Percentiles rank a stretch among this genome's conserved stretches.
Conservation (phyloP, 225 moss, liverwort and hornwort genomes). For the Pseudoscleropodium purum region DNA sequence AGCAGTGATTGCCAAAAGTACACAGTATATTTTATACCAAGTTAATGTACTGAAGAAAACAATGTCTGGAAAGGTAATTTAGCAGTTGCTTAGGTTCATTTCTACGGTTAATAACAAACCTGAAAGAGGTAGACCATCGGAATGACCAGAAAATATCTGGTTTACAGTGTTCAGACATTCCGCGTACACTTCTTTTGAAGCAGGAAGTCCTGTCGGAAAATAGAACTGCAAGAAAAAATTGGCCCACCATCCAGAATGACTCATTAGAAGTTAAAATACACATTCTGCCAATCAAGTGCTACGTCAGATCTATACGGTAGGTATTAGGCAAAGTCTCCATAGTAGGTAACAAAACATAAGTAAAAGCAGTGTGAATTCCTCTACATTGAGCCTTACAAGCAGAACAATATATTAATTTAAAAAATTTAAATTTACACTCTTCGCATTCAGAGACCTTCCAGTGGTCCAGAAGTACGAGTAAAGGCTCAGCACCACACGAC, state of each 20-base stretch:
- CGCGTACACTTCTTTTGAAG: conserved; percentile 62
- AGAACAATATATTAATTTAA: neutral
- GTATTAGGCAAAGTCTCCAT: neutral
- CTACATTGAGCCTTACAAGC: neutral
- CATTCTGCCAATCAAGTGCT: neutral
- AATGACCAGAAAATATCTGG: conserved; percentile 61
- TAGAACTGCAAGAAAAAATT: conserved; percentile 66
- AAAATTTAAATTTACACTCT: neutral
- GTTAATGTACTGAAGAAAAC: neutral
- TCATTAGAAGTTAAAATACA: neutral
- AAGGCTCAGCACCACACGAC: conserved; percentile 7
- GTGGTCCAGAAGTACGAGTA: neutral
- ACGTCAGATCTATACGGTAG: neutral
- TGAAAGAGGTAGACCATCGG: conserved; percentile 67
- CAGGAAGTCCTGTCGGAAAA: conserved; percentile 78
- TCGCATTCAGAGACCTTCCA: neutral
- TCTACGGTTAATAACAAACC: conserved; percentile 20
- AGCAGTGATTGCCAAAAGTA: neutral
- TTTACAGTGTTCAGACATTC: conserved; percentile 63
- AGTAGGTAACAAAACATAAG: neutral
- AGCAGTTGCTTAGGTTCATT: neutral
- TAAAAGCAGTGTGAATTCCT: neutral
- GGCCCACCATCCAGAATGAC: neutral
- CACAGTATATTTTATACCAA: neutral
- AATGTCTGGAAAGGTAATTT: neutral